Percentiles rank a stretch among this genome's conserved stretches.
These are phyloP conservation scores for Mycena pura DNA, from an alignment of 768 basidiomycete species.

Conservation along the genomic window DNA sequence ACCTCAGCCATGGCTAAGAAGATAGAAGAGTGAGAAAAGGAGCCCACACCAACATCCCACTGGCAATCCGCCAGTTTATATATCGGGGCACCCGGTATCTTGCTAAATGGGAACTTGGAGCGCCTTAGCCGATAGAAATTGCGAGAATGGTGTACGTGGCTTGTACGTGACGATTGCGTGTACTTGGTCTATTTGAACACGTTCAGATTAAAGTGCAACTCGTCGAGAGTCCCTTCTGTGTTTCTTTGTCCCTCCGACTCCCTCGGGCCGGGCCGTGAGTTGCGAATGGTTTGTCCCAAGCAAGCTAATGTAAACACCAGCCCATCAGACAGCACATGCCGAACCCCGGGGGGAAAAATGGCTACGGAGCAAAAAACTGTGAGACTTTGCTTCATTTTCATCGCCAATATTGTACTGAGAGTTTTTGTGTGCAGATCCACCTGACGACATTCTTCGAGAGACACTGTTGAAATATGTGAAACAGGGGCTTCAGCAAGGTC, in stretches of 20 bases:
- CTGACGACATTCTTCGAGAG: slow-evolving; percentile 5
- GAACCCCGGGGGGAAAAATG: neutral
- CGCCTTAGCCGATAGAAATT: too few species aligned
- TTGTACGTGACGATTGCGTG: neutral
- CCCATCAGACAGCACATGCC: neutral
- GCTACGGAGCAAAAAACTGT: neutral
- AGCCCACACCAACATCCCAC: too few species aligned
- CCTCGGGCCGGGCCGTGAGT: too few species aligned
- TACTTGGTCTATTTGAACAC: neutral
- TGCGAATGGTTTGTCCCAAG: neutral
- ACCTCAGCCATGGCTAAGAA: too few species aligned
- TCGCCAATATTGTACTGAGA: neutral
- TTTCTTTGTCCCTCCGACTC: too few species aligned
- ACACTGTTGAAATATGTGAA: neutral
- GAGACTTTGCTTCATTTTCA: neutral
- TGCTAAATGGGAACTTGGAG: too few species aligned
- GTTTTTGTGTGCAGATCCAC: neutral
- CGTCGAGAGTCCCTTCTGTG: too few species aligned
- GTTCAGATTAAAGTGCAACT: too few species aligned
- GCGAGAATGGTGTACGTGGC: neutral
- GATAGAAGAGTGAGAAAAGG: too few species aligned
- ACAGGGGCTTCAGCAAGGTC: neutral
- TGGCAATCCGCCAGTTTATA: too few species aligned
- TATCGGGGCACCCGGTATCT: too few species aligned
- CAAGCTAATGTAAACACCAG: too few species aligned